Base-by-base conservation (phyloP, 2,329 filamentous ascomycete genomes). In the Huntiella omanensis region DNA sequence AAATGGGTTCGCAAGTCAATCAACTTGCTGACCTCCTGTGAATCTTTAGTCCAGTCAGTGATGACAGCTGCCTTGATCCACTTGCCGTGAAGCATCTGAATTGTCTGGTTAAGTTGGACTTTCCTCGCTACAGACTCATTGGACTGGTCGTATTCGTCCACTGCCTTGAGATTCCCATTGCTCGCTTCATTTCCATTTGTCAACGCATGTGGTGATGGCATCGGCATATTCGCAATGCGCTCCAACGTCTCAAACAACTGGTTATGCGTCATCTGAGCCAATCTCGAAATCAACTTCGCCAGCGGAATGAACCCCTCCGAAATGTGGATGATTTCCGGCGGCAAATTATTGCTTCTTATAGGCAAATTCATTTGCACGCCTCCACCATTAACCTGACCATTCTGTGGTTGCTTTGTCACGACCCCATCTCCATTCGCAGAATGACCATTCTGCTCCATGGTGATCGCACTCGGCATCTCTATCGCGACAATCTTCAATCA, bases 21-120 rank as follows among this genome's bases (percentile, higher is more conserved):
- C 50, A 96, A 70, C 60, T 81, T 85, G 64, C 80, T 82, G 54
- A 96, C 83, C 54, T 82, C 76, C 35, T 76, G 70, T 33, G 80
- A 77, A 59, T 83, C 80, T 56, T 82, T 73, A 58, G 82, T 83
- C 91, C 91, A 98, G 62, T 91, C 81, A 1, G 82, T 77, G 40
- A 98, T 78, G 16, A 98, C 85, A 15, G 95, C 69, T 5, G 87
- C 74, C 64, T 98, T 96, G 59, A 93, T 84, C 68, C 92, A 96
- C 64, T 84, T 85, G 28, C 80, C 77, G 56, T 94, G 80, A 56
- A 81, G 75, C 16, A 77, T 73, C 58, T 88, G 80, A 6, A 82
- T 77, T 63, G 91, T 93, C 38, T 82, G 75, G 49, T 94, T 62
- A 45, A 95, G 60, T 33, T 68, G 63, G 22, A 74, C 63, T 62